Evolutionary conservation across 2,329 filamentous ascomycete species (phyloP), one percentile per base, ranked within the genome.

Genomic region (Monosporascus cannonballus): DNA sequence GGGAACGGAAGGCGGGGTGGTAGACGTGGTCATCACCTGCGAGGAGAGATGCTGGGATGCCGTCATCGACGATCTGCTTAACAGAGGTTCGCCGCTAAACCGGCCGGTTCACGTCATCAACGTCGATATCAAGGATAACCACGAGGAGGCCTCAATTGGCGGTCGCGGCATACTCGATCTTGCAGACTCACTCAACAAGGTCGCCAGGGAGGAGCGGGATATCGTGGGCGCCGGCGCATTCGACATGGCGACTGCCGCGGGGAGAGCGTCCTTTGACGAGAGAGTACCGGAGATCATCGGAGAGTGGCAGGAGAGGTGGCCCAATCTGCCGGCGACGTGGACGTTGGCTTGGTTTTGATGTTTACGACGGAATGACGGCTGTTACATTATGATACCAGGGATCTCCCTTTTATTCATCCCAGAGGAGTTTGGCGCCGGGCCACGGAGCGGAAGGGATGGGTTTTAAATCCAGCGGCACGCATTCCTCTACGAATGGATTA

Each of bases 31-130:
- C 54, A 92, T 99, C 61, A 99, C 94, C 1, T 99, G 94, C 67
- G 94, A 99, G 70, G 94, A 99, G 73, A 80, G 94, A 55, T 99
- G 94, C 68, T 99, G 95, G 90, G 94, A 99, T 71, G 92, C 94
- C 4, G 94, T 99, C 36, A 81, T 99, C 11, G 94, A 99, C 64
- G 93, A 99, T 68, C 76, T 99, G 50, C 83, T 96, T 56, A 89
- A 85, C 63, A 83, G 95, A 56, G 94, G 93, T 7, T 84, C 87
- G 0, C 87, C 89, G 3, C 76, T 99, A 53, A 99, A 99, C 69
- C 79, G 90, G 2, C 92, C 94, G 0, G 94, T 99, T 0, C 94
- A 99, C 67, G 90, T 99, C 52, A 96, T 99, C 76, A 99, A 99
- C 64, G 87, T 99, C 51, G 94, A 99, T 68, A 99, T 99, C 66